Conservation (phyloP, 306 rosid genomes). For the Glycine soja region DNA sequence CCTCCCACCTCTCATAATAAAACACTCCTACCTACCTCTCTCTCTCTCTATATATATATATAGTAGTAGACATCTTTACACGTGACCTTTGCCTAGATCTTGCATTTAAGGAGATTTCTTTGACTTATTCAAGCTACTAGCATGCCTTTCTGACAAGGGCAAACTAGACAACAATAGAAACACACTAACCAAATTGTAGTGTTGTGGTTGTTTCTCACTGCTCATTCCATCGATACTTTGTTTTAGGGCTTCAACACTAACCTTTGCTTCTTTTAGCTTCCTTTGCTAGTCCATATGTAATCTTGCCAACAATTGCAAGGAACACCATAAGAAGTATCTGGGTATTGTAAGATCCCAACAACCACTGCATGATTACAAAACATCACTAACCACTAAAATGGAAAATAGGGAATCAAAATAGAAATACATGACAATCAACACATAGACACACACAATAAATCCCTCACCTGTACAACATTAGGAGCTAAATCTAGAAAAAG, state of each 20-base stretch:
- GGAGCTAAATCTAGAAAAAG: constrained; percentile 77
- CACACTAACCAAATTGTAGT: too few relatives aligned
- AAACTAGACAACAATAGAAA: too few relatives aligned
- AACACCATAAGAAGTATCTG: constrained; percentile 86
- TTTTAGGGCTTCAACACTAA: constrained; percentile 72
- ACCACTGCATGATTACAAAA: constrained; percentile 68
- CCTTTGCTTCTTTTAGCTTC: constrained; percentile 75
- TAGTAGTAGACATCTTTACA: too few relatives aligned
- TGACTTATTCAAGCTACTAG: too few relatives aligned
- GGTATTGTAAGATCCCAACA: constrained; percentile 84
- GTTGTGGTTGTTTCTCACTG: constrained; percentile 62
- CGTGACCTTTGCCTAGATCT: too few relatives aligned
- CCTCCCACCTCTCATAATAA: too few relatives aligned
- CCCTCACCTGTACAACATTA: constrained; percentile 77
- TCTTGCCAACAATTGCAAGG: constrained; percentile 83
- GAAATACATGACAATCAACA: constrained; percentile 31
- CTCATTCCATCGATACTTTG: constrained; percentile 63
- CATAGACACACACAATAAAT: not conserved
- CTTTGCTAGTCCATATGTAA: constrained; percentile 71
- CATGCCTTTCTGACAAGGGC: too few relatives aligned
- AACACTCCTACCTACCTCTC: too few relatives aligned
- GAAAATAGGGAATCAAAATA: constrained; percentile 25
- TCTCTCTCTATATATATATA: too few relatives aligned
- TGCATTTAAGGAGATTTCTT: too few relatives aligned
- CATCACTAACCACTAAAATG: constrained; percentile 29